phyloP scores from a whole-genome alignment of 2,329 filamentous ascomycete species.

The Graphilbum ipis-grandicollis region DNA sequence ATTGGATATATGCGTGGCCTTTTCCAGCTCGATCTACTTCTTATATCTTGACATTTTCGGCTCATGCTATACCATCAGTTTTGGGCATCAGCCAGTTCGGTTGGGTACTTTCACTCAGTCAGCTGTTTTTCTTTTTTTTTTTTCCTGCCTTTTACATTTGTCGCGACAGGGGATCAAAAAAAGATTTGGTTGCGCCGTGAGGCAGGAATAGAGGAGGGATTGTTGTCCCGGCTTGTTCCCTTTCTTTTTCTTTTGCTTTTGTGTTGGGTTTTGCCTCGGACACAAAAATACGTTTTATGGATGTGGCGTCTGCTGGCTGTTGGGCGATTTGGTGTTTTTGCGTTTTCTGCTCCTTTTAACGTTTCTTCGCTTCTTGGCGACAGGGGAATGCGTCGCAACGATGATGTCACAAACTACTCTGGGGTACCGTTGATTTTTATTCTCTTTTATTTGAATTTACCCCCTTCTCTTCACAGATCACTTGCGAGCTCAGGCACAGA shows the following conservation, averaged over 20 bases:
- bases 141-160: background rate
- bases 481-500: background rate
- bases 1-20: too few species aligned
- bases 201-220: constrained; percentile 1
- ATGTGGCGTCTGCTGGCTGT: constrained; percentile 1
- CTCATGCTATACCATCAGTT: too few species aligned
- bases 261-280: background rate
- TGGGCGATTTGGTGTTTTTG: background rate
- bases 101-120: too few species aligned
- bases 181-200: constrained; percentile 1
- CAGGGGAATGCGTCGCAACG: background rate
- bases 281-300: background rate
- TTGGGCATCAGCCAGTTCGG: too few species aligned
- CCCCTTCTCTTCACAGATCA: background rate
- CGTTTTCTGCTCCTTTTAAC: background rate
- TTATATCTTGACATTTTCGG: too few species aligned
- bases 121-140: too few species aligned
- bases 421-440: background rate
- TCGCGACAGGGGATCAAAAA: background rate
- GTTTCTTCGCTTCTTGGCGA: background rate
- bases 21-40: too few species aligned
- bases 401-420: background rate
- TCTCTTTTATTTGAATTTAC: background rate
- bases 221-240: too few species aligned
- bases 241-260: background rate